Conservation (phyloP, 1,139 yeast species). For the Wickerhamomyces sp. region DNA sequence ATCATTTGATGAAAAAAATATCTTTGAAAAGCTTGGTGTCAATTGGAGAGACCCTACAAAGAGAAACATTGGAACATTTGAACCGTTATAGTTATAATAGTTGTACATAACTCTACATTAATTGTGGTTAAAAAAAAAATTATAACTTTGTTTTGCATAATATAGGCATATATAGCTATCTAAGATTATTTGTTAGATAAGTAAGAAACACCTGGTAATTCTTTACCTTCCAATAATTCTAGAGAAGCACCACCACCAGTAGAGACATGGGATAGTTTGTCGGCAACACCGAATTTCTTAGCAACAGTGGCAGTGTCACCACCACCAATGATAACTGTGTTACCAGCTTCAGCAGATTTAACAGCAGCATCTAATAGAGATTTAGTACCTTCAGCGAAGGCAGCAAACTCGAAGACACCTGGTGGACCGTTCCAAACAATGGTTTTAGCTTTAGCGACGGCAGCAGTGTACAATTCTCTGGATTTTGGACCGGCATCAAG, state of each 20-base stretch:
- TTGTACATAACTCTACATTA: background rate
- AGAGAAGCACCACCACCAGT: constrained; percentile 99
- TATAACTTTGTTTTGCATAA: background rate
- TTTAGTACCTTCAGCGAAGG: constrained; percentile 87
- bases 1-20: constrained; percentile 41
- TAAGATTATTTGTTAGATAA: constrained; percentile 58
- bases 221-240: constrained; percentile 97
- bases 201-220: constrained; percentile 92
- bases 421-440: constrained; percentile 99
- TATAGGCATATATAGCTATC: no score
- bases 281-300: constrained; percentile 93
- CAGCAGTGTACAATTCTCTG: constrained; percentile 64
- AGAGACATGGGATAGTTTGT: constrained; percentile 92
- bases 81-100: background rate
- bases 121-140: background rate
- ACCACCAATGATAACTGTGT: constrained; percentile 97
- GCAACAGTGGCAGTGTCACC: constrained; percentile 99
- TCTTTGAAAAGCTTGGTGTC: constrained; percentile 44
- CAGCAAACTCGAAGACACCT: constrained; percentile 96
- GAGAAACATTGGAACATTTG: constrained; percentile 32
- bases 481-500: constrained; percentile 92
- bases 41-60: constrained; percentile 42
- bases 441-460: constrained; percentile 90
- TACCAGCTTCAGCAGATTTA: constrained; percentile 78
- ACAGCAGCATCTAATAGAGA: constrained; percentile 83